phyloP scores from a whole-genome alignment of 139 green algal species.

The Deuterostichococcus epilithicus region DNA sequence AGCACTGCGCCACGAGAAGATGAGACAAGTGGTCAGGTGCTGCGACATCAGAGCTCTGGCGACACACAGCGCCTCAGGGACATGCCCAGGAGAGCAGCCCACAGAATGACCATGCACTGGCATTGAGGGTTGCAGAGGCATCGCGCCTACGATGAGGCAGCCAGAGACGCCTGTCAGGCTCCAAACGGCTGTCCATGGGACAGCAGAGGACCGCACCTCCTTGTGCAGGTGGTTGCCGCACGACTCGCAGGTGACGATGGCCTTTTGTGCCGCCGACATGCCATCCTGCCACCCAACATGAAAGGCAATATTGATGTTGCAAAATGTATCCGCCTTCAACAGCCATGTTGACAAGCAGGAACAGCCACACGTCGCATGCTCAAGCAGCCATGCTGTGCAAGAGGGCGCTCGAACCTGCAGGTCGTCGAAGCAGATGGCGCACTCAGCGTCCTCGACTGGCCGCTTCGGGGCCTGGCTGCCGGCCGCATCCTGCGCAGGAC shows the following conservation, averaged over 20 bases:
- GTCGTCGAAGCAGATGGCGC: conserved; percentile 50
- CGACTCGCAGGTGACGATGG: conserved; percentile 5
- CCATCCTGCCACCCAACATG: conserved; percentile 28
- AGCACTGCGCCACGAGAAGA: conserved; percentile 3
- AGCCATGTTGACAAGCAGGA: neutral
- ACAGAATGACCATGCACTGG: too few relatives aligned
- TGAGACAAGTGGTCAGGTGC: too few relatives aligned
- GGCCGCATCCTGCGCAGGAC: neutral
- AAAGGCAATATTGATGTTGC: neutral
- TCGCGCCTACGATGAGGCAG: too few relatives aligned
- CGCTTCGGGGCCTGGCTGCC: neutral
- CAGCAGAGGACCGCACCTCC: neutral
- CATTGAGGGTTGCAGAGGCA: too few relatives aligned
- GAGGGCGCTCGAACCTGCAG: conserved; percentile 13
- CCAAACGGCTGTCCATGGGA: too few relatives aligned
- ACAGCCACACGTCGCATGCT: neutral
- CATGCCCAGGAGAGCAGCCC: too few relatives aligned
- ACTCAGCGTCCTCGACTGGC: conserved; percentile 39
- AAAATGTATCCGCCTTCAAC: neutral
- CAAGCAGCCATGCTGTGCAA: neutral
- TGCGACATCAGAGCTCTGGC: too few relatives aligned
- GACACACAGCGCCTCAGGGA: too few relatives aligned
- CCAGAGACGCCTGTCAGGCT: too few relatives aligned
- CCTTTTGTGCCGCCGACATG: conserved; percentile 6
- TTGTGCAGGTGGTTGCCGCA: conserved; percentile 21